Base-by-base conservation (phyloP, 2,329 filamentous ascomycete species). In the Penicillium corylophilum region DNA sequence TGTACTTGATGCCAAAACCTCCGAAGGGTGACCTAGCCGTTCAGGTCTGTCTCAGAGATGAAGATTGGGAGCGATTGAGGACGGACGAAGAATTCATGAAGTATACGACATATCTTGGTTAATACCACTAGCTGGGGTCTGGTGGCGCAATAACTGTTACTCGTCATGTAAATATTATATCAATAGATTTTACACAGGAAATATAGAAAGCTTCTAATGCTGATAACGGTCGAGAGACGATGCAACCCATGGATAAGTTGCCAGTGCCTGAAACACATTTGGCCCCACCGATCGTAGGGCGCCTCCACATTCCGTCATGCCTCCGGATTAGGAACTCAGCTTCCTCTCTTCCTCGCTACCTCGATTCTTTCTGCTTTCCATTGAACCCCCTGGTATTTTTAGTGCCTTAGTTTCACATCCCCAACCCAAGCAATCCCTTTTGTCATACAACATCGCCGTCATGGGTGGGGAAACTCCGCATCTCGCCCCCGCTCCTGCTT, bases 1-100 rank as follows among this genome's bases (percentile, higher is more conserved):
- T 77, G 31, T 83, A 82, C 60, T 55, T 83, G 5, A 69, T 82
- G 69, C 79, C 79, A 0, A 76, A 66, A 57, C 59, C 61, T 0
- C 53, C 44, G 0, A 69, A 77, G 20, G 78, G 80, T 0, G 73
- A 75, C 33, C 68, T 82, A 35, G 69, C 69, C 0, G 70, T 76
- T 9, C 73, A 64, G 0, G 46, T 82, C 7, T 80, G 76, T 55
- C 56, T 82, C 46, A 68, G 71, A 36, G 71, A 77, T 24, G 76
- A 77, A 28, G 80, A 82, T 57, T 69, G 82, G 71, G 65, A 72
- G 33, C 64, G 64, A 45, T 57, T 83, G 46, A 74, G 57, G 53
- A 42, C 3, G 2, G 79, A 82, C 61, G 62, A 68, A 20, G 70
- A 74, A 43, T 80, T 80, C 51, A 48, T 15, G 10, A 70, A 57